Conservation (phyloP, 2,329 filamentous ascomycete species). For the Sclerotiophoma versabilis region DNA sequence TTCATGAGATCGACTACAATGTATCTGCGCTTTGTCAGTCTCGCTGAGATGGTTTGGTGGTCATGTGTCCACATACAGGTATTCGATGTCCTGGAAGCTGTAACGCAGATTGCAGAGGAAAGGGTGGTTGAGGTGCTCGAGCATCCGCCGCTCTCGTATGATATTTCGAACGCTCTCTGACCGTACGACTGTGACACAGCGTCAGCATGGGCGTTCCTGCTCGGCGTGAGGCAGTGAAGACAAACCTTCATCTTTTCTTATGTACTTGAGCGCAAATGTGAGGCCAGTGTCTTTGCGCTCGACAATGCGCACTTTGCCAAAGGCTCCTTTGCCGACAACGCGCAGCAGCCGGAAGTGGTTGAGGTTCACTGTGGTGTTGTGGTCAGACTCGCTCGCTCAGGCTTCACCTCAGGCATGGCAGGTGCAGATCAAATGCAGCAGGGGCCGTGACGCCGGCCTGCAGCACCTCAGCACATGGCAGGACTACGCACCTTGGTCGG, state of each 20-base stretch:
- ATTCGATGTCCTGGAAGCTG: constrained; percentile 99
- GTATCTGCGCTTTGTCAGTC: constrained; percentile 56
- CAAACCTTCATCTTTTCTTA: constrained; percentile 96
- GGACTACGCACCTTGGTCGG: constrained; percentile 79
- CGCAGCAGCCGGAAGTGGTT: constrained; percentile 96
- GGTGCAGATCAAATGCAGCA: constrained; percentile 3
- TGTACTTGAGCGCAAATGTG: constrained; percentile 97
- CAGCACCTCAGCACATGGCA: neutral
- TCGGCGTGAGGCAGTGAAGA: constrained; percentile 20
- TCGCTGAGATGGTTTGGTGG: neutral
- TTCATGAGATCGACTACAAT: constrained; percentile 98
- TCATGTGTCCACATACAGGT: constrained; percentile 65
- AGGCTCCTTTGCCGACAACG: constrained; percentile 96
- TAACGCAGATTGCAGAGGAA: constrained; percentile 99
- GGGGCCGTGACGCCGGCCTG: neutral
- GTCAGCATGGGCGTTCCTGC: constrained; percentile 29
- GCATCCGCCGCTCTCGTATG: constrained; percentile 94
- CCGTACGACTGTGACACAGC: constrained; percentile 75
- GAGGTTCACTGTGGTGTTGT: constrained; percentile 74
- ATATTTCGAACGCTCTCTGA: constrained; percentile 99
- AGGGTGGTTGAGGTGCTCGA: constrained; percentile 96
- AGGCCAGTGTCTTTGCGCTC: constrained; percentile 94
- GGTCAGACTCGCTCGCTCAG: constrained; percentile 25
- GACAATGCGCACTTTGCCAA: constrained; percentile 98
- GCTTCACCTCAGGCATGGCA: constrained; percentile 1